Evolutionary conservation across 495 filamentous ascomycete species (phyloP), one percentile per base, ranked within the genome.

Genomic region (Trichoderma asperelloides): DNA sequence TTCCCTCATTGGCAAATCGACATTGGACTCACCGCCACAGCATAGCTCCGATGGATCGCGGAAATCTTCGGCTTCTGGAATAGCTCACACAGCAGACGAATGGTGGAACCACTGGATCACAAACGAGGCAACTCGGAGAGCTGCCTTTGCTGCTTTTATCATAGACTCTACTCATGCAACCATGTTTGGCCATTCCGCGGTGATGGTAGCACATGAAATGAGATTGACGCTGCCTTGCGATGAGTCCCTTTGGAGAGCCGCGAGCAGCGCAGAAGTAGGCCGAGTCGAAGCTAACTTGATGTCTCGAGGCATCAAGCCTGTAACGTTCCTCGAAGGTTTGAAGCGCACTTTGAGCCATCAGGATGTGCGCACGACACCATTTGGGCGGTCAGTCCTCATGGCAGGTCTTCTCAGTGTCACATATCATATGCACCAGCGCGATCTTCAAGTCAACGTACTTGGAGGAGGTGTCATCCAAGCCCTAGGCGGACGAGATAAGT

Each of bases 81-180:
- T 78, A 66, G 78, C 81, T 16, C 85, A 88, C 65, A 91, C 87
- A 2, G 85, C 87, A 1, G 95, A 97, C 66, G 92, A 97, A 71
- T 95, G 89, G 78, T 98, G 95, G 95, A 91, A 92, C 70, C 88
- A 92, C 69, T 98, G 95, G 95, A 96, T 97, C 73, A 93, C 91
- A 7, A 91, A 92, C 49, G 95, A 98, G 74, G 89, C 93, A 18
- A 97, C 93, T 2, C 84, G 92, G 41, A 86, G 95, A 49, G 92
- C 89, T 4, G 95, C 94, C 0, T 98, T 97, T 81, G 94, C 89
- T 18, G 95, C 95, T 2, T 98, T 97, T 75, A 88, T 98, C 27
- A 87, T 97, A 65, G 95, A 98, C 75, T 96, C 93, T 3, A 96
- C 92, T 7, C 95, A 98, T 78, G 93, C 94, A 3, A 97, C 92